phyloP scores from a whole-genome alignment of 2,329 filamentous ascomycete genomes.

The Colletotrichum phormii region DNA sequence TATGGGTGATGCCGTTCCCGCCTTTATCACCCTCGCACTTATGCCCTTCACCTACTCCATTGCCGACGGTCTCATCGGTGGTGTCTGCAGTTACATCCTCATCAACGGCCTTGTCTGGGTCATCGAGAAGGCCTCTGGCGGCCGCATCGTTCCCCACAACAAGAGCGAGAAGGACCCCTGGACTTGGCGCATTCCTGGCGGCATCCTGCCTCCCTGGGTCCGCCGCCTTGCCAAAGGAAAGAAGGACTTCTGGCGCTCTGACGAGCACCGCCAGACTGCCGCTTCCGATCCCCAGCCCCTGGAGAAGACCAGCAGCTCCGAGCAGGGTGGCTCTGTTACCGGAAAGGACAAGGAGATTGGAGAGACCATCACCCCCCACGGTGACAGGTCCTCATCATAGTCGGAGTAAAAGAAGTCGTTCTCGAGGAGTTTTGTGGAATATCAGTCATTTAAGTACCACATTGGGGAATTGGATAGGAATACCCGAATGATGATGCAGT shows the following conservation, averaged over 20 bases:
- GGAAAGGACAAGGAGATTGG: constrained; percentile 33
- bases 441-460: background rate
- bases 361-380: constrained; percentile 30
- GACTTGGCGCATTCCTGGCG: constrained; percentile 82
- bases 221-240: constrained; percentile 72
- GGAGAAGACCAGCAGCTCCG: constrained; percentile 39
- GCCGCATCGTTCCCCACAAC: constrained; percentile 79
- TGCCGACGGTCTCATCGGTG: constrained; percentile 85
- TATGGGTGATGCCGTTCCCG: constrained; percentile 84
- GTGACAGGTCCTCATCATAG: constrained; percentile 13
- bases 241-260: constrained; percentile 77
- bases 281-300: constrained; percentile 31
- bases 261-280: constrained; percentile 41
- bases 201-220: constrained; percentile 81
- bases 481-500: background rate
- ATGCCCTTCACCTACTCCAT: constrained; percentile 95
- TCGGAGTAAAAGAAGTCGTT: background rate
- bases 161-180: constrained; percentile 83
- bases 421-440: background rate
- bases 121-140: constrained; percentile 73
- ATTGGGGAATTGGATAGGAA: background rate
- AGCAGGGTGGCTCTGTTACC: constrained; percentile 30
- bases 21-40: constrained; percentile 84
- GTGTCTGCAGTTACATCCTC: constrained; percentile 80
- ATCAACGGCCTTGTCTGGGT: constrained; percentile 80